phyloP scores from a whole-genome alignment of 768 basidiomycete species.

The Heimioporus sp. region DNA sequence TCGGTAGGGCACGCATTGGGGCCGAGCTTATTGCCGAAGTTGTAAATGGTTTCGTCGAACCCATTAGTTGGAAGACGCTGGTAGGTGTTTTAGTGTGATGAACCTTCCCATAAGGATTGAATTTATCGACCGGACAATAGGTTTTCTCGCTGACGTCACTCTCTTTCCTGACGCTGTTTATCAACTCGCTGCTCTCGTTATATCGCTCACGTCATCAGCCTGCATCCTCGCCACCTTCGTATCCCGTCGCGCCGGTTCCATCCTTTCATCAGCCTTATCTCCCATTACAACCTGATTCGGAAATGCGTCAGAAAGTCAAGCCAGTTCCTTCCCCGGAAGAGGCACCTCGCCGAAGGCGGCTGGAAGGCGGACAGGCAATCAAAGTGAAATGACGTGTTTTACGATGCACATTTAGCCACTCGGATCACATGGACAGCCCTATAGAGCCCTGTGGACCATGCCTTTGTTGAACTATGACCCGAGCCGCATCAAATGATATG shows the following conservation, averaged over 20 bases:
- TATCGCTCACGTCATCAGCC: conserved; percentile 69
- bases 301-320: conserved; percentile 39
- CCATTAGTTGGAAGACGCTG: conserved; percentile 96
- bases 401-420: conserved; percentile 18
- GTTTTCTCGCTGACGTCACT: conserved; percentile 74
- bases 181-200: conserved; percentile 76
- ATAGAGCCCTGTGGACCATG: conserved; percentile 24
- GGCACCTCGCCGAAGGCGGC: conserved; percentile 50
- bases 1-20: conserved; percentile 86
- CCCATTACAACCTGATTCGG: conserved; percentile 50
- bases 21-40: conserved; percentile 96
- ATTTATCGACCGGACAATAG: conserved; percentile 34
- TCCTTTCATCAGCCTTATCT: conserved; percentile 51
- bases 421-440: conserved; percentile 25
- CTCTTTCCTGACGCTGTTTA: conserved; percentile 73
- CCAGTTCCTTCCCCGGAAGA: conserved; percentile 34
- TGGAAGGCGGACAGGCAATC: conserved; percentile 53
- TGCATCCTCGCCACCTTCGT: conserved; percentile 36
- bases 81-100: conserved; percentile 44
- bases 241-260: conserved; percentile 37
- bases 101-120: conserved; percentile 18
- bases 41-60: conserved; percentile 94
- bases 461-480: conserved; percentile 15
- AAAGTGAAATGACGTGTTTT: conserved; percentile 48
- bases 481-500: conserved; percentile 21